Evolutionary conservation across 1,284 basidiomycete species (phyloP), one percentile per base, ranked within the genome.

Genomic region (Sutorius eximius): DNA sequence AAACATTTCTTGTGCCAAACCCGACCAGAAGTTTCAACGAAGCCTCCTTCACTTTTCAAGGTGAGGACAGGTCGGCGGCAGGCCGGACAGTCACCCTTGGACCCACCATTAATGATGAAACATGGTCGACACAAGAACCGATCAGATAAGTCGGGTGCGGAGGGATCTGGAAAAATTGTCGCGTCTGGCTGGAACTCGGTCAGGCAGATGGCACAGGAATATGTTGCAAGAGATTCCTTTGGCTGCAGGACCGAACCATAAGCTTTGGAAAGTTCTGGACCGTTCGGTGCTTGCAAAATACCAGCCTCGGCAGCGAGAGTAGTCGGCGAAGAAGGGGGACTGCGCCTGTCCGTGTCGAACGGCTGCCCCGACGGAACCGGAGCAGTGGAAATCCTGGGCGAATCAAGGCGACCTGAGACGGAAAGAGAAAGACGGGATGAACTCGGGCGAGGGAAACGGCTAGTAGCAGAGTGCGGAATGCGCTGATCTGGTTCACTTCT

Each of bases 1-100:
- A 91, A 92, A 68, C 89, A 92, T 40, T 75, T 79, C 69, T 85
- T 89, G 66, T 92, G 89, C 89, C 89, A 92, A 56, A 85, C 81
- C 42, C 78, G 78, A 43, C 81, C 82, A 8, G 80, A 78, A 13
- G 82, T 82, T 63, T 90, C 84, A 43, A 92, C 77, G 58, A 87
- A 91, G 5, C 81, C 83, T 2, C 89, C 89, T 68, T 92, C 89
- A 12, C 81, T 79, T 66, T 86, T 89, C 47, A 91, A 74, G 22
- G 83, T 81, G 15, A 91, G 77, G 7, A 92, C 88, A 8, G 88
- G 81, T 40, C 85, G 80, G 45, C 73, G 71, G 62, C 89, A 92
- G 20, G 75, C 69, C 2, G 81, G 77, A 64, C 89, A 92, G 36
- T 77, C 75, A 5, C 90, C 89, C 64, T 85, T 88, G 2, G 86